Evolutionary conservation across 1,284 basidiomycete species (phyloP).

Genomic region (Apiotrichum siamense): DNA sequence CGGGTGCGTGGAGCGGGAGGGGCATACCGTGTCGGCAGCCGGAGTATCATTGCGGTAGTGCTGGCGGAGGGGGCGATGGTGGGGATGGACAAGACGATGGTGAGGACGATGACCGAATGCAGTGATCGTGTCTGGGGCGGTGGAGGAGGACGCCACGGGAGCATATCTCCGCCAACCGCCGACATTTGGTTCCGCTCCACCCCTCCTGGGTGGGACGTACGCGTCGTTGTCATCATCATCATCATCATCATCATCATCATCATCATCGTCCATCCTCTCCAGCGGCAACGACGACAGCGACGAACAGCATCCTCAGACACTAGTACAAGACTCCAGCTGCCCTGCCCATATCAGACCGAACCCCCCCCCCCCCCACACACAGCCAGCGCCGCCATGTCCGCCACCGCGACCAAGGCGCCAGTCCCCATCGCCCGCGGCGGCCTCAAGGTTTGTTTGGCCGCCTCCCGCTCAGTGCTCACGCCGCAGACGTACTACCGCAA

Average conservation of each 20-base stretch:
- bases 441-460: constrained; percentile 7
- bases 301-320: neutral
- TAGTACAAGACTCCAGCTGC: neutral
- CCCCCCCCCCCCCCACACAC: neutral
- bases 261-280: neutral
- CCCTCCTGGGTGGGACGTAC: neutral
- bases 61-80: too few relatives aligned
- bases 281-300: neutral
- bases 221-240: neutral
- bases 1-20: too few relatives aligned
- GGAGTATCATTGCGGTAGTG: too few relatives aligned
- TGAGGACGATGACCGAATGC: too few relatives aligned
- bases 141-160: constrained; percentile 1
- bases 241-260: neutral
- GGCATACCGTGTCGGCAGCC: too few relatives aligned
- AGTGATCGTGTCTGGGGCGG: too few relatives aligned
- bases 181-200: too few relatives aligned
- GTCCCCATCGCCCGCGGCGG: constrained; percentile 16
- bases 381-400: constrained; percentile 1
- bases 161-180: constrained; percentile 3
- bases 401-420: constrained; percentile 15
- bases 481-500: constrained; percentile 83
- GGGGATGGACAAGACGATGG: too few relatives aligned
- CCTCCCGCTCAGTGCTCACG: neutral
- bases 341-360: neutral